These are phyloP conservation scores for Cystobasidium tubakii DNA, from an alignment of 768 basidiomycete genomes.

Conservation along the genomic window DNA sequence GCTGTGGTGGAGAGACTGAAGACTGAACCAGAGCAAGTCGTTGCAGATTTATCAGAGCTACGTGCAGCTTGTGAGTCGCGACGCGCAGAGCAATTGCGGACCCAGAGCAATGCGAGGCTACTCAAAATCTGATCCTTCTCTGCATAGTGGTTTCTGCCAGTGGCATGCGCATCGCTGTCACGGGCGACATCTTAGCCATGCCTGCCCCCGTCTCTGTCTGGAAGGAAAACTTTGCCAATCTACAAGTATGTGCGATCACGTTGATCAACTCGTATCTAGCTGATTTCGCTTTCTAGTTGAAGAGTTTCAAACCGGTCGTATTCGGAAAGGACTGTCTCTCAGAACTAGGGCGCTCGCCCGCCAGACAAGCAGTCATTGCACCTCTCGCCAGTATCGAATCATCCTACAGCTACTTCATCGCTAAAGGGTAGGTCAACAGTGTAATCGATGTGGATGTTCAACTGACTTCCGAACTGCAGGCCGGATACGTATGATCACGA, in stretches of 20 bases:
- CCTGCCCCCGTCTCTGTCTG: slow-evolving; percentile 67
- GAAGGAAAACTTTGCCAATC: slow-evolving; percentile 62
- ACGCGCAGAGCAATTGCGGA: no score
- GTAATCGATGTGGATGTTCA: no score
- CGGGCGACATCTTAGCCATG: slow-evolving; percentile 73
- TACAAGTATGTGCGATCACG: slow-evolving; percentile 57
- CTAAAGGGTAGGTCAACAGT: slow-evolving; percentile 73
- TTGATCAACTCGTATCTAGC: neutral
- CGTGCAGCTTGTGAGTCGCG: slow-evolving; percentile 59
- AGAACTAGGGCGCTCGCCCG: slow-evolving; percentile 65
- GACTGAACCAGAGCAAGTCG: slow-evolving; percentile 64
- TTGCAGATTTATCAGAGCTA: slow-evolving; percentile 69
- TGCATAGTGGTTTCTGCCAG: slow-evolving; percentile 79
- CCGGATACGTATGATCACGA: slow-evolving; percentile 55
- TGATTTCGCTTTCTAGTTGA: neutral
- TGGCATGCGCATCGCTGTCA: slow-evolving; percentile 78
- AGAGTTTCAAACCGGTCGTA: slow-evolving; percentile 62
- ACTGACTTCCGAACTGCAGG: neutral
- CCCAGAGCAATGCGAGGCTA: no score
- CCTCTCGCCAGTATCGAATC: slow-evolving; percentile 91
- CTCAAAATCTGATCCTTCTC: no score
- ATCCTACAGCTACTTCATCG: slow-evolving; percentile 70
- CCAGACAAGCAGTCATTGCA: slow-evolving; percentile 75
- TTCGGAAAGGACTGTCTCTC: slow-evolving; percentile 66
- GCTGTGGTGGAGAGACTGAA: slow-evolving; percentile 66